Base-by-base conservation (phyloP, 805 yeast genomes). In the Yarrowia osloensis region DNA sequence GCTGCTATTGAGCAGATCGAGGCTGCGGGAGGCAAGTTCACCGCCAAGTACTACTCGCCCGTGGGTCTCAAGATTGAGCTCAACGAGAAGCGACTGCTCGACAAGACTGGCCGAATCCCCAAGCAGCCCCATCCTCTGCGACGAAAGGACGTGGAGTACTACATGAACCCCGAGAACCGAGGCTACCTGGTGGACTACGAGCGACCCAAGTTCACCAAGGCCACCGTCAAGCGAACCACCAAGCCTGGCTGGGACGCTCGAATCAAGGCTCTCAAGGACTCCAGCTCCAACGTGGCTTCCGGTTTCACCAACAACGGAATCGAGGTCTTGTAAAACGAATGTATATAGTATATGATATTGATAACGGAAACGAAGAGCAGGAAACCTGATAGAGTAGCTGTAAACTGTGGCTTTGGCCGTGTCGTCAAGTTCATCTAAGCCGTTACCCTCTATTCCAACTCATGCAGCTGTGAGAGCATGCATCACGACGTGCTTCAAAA, bases 101-200 rank as follows among this genome's bases (percentile, higher is more conserved):
- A 47, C 8, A 28, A 24, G 37, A 47, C 86, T 74, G 97, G 96
- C 19, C 86, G 91, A 70, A 76, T 93, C 17, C 98, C 98, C 52
- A 76, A 91, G 70, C 87, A 85, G 65, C 92, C 98, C 1, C 86
- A 92, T 77, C 99, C 99, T 15, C 88, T 88, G 9, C 86, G 85
- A 72, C 86, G 90, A 78, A 88, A 90, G 77, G 91, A 89, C 74
- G 87, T 94, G 67, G 86, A 85, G 68, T 91, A 82, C 77, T 94
- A 95, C 79, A 85, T 91, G 59, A 83, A 86, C 75, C 82, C 84
- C 1, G 86, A 81, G 40, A 86, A 86, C 74, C 84, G 91, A 71
- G 99, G 99, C 8, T 94, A 91, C 75, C 78, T 71, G 70, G 73
- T 71, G 19, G 73, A 67, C 61, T 52, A 29, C 47, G 35, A 47